Evolutionary conservation across 306 rosid species (phyloP).

Genomic region (Corylus avellana): DNA sequence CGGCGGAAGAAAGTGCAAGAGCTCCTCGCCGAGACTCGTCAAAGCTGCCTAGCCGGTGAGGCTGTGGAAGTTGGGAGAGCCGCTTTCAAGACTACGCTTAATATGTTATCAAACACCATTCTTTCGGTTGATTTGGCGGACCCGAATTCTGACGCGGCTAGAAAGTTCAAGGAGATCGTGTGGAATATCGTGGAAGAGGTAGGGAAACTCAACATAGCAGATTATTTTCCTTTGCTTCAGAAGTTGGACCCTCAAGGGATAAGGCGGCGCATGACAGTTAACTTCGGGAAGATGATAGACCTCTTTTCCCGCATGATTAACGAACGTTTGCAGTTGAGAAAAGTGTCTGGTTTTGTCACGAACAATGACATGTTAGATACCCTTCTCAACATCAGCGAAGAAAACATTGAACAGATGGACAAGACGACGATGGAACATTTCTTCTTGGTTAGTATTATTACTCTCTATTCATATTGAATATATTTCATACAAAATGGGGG

Average conservation of each 20-base stretch:
- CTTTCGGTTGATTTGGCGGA: constrained; percentile 46
- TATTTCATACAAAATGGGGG: too few relatives aligned
- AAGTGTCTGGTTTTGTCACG: neutral
- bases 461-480: neutral
- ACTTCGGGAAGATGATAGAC: constrained; percentile 18
- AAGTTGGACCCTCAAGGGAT: constrained; percentile 46
- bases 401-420: constrained; percentile 35
- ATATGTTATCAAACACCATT: constrained; percentile 44
- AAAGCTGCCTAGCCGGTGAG: constrained; percentile 20
- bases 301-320: constrained; percentile 17
- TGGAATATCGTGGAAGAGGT: constrained; percentile 29
- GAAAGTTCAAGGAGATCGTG: constrained; percentile 34
- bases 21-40: constrained; percentile 19
- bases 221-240: constrained; percentile 42
- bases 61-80: constrained; percentile 43
- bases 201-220: constrained; percentile 43
- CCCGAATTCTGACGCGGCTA: constrained; percentile 8
- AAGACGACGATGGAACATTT: constrained; percentile 22
- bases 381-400: constrained; percentile 38
- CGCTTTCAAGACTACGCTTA: constrained; percentile 39
- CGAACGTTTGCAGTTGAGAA: constrained; percentile 34
- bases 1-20: constrained; percentile 26
- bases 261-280: neutral
- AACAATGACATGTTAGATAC: constrained; percentile 39
- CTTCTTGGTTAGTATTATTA: constrained; percentile 22